Base-by-base conservation (phyloP, 176 grass and related monocot genomes). In the Eragrostis curvula region DNA sequence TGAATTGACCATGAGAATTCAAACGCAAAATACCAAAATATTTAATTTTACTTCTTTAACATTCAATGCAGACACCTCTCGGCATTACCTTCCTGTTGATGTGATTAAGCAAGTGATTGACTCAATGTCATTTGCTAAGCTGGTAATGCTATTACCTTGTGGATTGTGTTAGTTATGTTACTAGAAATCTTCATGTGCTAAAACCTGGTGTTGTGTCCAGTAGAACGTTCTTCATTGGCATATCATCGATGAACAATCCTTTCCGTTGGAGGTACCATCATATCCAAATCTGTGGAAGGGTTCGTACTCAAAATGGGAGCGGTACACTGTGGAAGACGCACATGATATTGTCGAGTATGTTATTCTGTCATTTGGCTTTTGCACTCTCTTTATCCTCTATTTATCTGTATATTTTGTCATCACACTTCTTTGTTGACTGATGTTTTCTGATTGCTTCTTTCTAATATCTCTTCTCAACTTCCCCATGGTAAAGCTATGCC, bases 191-290 rank as follows among this genome's bases (percentile, higher is more conserved):
- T 32, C 58, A 62, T 87, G 48, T 91, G 46, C 87, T 95, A 58
- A 98, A 74, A 79, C 64, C 70, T 82, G 24, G 39, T 67, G 66
- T 88, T 89, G 20, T 86, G 84, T 93, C 88, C 92, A 95, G 90
- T 98, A 98, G 96, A 98, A 95, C 71, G 93, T 98, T 91, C 92
- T 95, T 88, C 96, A 98, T 81, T 98, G 96, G 96, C 96, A 98
- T 89, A 95, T 98, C 78, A 91, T 98, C 88, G 93, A 98, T 47
- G 88, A 93, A 51, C 66, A 98, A 87, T 93, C 96, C 49, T 98
- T 98, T 76, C 96, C 96, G 7, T 88, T 98, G 77, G 93, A 98
- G 84, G 85, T 98, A 61, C 88, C 90, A 29, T 95, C 96, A 60
- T 95, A 91, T 77, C 96, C 92, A 74, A 83, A 98, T 67, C 84